Conservation (phyloP, 148 eudicot genomes). For the Diospyros lotus region DNA sequence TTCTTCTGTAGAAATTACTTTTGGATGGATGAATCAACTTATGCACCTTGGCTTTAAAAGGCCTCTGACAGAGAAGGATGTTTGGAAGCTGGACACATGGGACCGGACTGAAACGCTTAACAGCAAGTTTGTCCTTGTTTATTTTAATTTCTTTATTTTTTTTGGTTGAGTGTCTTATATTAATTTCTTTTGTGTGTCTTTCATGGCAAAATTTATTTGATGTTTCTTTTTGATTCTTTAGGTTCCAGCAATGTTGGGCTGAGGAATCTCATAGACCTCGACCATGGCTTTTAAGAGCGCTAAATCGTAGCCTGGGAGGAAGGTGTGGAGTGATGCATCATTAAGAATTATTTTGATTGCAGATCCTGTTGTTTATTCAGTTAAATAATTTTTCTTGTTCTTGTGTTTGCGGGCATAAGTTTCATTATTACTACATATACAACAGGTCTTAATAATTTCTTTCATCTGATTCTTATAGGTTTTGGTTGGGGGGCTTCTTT, state of each 20-base stretch:
- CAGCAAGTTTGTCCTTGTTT: constrained; percentile 45
- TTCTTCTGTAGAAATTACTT: constrained; percentile 49
- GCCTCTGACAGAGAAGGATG: constrained; percentile 94
- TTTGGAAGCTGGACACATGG: constrained; percentile 96
- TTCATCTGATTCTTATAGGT: constrained; percentile 43
- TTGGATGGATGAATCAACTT: constrained; percentile 82
- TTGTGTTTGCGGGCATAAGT: constrained; percentile 6
- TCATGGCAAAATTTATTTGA: background rate
- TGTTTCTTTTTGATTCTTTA: constrained; percentile 23
- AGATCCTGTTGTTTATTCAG: background rate
- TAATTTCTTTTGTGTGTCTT: background rate
- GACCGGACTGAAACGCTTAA: constrained; percentile 83
- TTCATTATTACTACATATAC: background rate
- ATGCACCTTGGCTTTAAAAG: constrained; percentile 81
- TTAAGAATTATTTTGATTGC: background rate
- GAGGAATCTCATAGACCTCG: constrained; percentile 62
- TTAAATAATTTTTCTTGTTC: background rate
- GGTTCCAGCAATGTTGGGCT: constrained; percentile 79
- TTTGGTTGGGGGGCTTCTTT: constrained; percentile 99
- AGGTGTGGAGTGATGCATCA: constrained; percentile 39
- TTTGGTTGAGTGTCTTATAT: background rate
- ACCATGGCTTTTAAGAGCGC: constrained; percentile 88
- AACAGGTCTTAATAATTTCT: constrained; percentile 5
- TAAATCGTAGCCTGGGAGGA: constrained; percentile 83
- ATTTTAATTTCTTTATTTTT: background rate